These are phyloP conservation scores for Gossypium mustelinum DNA, from an alignment of 345 rosid genomes.

Conservation along the genomic window DNA sequence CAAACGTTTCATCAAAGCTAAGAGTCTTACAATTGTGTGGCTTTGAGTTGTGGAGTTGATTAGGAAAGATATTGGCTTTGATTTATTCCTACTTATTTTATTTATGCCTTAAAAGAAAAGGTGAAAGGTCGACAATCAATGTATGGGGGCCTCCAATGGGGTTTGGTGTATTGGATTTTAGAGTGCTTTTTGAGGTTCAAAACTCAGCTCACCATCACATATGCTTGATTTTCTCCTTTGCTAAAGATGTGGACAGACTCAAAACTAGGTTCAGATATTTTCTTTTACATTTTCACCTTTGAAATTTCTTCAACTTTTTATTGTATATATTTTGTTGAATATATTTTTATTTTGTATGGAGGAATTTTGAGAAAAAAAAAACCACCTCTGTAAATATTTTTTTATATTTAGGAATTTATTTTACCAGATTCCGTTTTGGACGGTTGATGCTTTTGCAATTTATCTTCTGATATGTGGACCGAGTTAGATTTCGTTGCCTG, in stretches of 20 bases:
- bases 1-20: background rate
- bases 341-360: background rate
- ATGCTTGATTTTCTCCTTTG: background rate
- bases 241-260: slow-evolving; percentile 7
- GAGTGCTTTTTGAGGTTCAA: background rate
- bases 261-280: background rate
- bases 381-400: too few relatives aligned
- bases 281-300: background rate
- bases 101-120: background rate
- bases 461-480: too few relatives aligned
- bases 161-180: slow-evolving; percentile 3
- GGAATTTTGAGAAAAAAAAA: too few relatives aligned
- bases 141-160: background rate
- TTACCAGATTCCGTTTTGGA: too few relatives aligned
- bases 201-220: background rate
- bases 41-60: background rate
- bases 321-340: background rate
- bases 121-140: background rate
- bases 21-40: slow-evolving; percentile 6
- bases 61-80: background rate
- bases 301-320: background rate
- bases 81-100: background rate
- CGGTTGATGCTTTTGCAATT: too few relatives aligned
- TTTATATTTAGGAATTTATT: too few relatives aligned
- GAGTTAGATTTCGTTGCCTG: too few relatives aligned